phyloP scores from a whole-genome alignment of 2,329 filamentous ascomycete genomes.

The Ustilaginoidea virens region DNA sequence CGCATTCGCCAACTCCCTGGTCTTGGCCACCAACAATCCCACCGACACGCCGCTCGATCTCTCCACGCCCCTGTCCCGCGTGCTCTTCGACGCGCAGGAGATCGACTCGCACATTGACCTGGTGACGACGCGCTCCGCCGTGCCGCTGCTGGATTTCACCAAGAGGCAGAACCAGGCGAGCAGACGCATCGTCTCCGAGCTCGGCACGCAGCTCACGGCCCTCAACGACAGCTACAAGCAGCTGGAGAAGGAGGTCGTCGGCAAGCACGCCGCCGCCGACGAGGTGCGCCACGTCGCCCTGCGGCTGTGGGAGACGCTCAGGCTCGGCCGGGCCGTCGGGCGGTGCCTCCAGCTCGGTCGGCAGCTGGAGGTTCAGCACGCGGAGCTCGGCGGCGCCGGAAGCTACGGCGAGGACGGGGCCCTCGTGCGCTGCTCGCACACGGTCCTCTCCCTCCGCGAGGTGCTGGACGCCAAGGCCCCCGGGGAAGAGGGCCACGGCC shows the following conservation, averaged over 20 bases:
- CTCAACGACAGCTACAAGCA: constrained; percentile 76
- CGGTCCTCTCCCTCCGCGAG: constrained; percentile 60
- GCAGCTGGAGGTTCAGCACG: constrained; percentile 75
- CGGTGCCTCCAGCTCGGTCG: constrained; percentile 69
- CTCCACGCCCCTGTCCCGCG: constrained; percentile 80
- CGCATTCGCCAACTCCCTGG: constrained; percentile 74
- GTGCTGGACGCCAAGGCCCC: constrained; percentile 50
- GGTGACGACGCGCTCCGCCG: constrained; percentile 69
- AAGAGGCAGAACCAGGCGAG: constrained; percentile 59
- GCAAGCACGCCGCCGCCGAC: constrained; percentile 74
- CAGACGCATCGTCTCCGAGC: constrained; percentile 53
- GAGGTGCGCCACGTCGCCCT: constrained; percentile 65
- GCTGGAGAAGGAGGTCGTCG: constrained; percentile 71
- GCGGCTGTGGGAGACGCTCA: constrained; percentile 65
- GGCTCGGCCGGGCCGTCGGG: constrained; percentile 59
- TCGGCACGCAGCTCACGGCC: constrained; percentile 65
- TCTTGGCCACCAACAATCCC: constrained; percentile 81
- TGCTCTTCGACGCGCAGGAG: constrained; percentile 93
- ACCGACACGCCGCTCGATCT: constrained; percentile 84
- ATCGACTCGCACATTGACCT: constrained; percentile 91
- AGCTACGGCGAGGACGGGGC: constrained; percentile 60
- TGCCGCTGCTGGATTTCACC: constrained; percentile 69
- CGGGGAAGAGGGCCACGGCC: constrained; percentile 60
- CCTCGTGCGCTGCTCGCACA: constrained; percentile 69
- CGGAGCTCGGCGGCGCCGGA: constrained; percentile 35